Evolutionary conservation across 179 eudicot species (phyloP), one percentile per base, ranked within the genome.

Genomic region (Silene vulgaris): DNA sequence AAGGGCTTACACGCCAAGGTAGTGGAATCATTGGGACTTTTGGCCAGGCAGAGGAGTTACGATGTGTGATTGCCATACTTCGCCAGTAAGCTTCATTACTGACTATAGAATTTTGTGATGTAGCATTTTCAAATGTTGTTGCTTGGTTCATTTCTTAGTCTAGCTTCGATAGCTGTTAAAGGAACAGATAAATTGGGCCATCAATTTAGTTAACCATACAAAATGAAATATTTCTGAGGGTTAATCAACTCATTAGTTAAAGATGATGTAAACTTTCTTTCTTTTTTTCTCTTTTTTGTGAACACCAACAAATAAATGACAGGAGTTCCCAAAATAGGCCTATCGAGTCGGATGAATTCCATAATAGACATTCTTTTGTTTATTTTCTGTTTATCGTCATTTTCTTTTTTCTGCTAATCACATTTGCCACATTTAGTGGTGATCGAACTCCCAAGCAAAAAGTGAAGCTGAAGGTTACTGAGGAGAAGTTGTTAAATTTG

Each of bases 381-480:
- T 45, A 21, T 64, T 11, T 29, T 28, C 6, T 63, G 35, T 23
- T 63, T 63, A 61, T 20, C 12, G 28, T 8, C 17, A 28, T 26
- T 19, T 9, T 14, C 28, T 19, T 60, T 35, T 76, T 76, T 35
- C 57, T 29, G 48, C 52, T 23, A 13, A 59, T 71, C 26, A 54
- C 66, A 60, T 59, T 59, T 72, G 78, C 50, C 50, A 52, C 17
- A 60, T 74, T 75, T 87, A 96, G 99, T 88, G 99, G 99, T 77
- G 99, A 96, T 84, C 88, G 98, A 87, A 96, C 99, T 83, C 98
- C 99, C 54, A 96, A 96, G 75, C 99, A 96, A 84, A 96, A 96
- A 80, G 99, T 96, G 83, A 96, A 96, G 84, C 77, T 96, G 90
- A 93, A 89, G 90, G 96, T 96, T 79, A 93, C 97, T 7, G 98